Base-by-base conservation (phyloP, 129 eudicot genomes). In the Arctium minus region DNA sequence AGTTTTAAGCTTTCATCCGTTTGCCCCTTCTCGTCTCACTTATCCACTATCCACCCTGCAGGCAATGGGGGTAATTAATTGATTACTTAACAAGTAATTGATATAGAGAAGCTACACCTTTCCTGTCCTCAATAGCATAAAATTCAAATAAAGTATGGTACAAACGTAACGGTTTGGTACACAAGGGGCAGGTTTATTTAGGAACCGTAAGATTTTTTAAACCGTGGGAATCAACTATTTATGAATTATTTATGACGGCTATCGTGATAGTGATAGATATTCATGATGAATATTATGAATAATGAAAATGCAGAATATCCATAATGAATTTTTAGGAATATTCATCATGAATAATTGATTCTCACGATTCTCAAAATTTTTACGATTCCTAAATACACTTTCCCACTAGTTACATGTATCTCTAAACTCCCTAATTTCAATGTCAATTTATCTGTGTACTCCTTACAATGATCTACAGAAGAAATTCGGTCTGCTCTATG, bases 41-140 rank as follows among this genome's bases (percentile, higher is more conserved):
- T 60, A 77, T 77, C 80, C 72, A 60, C 70, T 53, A 77, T n/a
- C 72, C 72, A 37, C 80, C 33, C 33, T 73, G 33, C 13, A 7
- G 17, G 7, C 15, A 1, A 33, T 73, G 53, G 35, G 77, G 77
- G 18, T 6, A 73, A 18, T 7, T 2, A 3, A 1, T 44, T 44
- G 39, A 74, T 17, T 53, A 17, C 22, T 13, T 17, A 17, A 13
- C 4, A 53, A 22, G 27, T 22, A 22, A 22, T 22, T 15, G 65
- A 53, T 22, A 53, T 13, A 53, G 65, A 15, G 65, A 5, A 53
- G 65, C 22, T 13, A 17, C 65, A 53, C 22, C 65, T 53, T 53
- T 53, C 22, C 18, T 53, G 65, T 53, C 22, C 65, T 53, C 13
- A 53, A 53, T 53, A 53, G 22, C 65, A 53, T 53, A 53, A 12